Percentiles rank a stretch among this genome's conserved stretches.
phyloP scores from a whole-genome alignment of 1,284 basidiomycete species.

The Rhodotorula sp. region DNA sequence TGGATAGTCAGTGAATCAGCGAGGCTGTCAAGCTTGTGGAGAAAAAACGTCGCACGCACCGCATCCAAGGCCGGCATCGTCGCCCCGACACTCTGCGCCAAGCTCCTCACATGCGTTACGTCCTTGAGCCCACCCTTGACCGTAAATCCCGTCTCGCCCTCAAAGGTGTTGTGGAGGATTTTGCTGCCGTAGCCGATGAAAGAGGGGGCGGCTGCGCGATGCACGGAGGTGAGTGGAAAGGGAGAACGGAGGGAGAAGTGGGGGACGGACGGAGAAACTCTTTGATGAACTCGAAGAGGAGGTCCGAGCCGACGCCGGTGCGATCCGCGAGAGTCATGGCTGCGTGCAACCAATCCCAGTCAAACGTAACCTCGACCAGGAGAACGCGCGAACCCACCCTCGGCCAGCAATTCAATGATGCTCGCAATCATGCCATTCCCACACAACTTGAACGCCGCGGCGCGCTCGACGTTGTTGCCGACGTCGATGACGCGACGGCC shows the following conservation, averaged over 20 bases:
- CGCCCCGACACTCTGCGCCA: conserved; percentile 62
- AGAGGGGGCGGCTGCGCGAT: conserved; percentile 46
- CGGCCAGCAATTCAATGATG: conserved; percentile 65
- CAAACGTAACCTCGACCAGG: conserved; percentile 56
- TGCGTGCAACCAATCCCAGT: conserved; percentile 63
- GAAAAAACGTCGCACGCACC: conserved; percentile 2
- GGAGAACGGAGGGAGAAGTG: no score
- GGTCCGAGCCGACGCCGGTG: conserved; percentile 68
- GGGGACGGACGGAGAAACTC: conserved; percentile 44
- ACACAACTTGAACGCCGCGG: conserved; percentile 49
- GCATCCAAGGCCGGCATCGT: conserved; percentile 78
- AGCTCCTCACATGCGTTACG: conserved; percentile 55
- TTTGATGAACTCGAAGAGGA: conserved; percentile 62
- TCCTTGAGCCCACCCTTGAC: conserved; percentile 87
- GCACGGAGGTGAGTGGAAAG: no score
- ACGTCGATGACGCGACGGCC: conserved; percentile 65
- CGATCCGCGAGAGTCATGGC: conserved; percentile 80
- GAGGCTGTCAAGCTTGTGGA: not conserved
- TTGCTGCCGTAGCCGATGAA: conserved; percentile 64
- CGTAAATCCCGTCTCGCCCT: conserved; percentile 76
- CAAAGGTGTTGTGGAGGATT: conserved; percentile 70
- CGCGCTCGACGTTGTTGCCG: conserved; percentile 68
- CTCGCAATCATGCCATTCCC: conserved; percentile 43
- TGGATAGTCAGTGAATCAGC: no score
- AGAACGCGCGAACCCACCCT: conserved; percentile 47